Percentiles rank a stretch among this genome's conserved stretches.
These are phyloP conservation scores for Cerioporus squamosus DNA, from an alignment of 1,284 basidiomycete genomes.

Conservation along the genomic window DNA sequence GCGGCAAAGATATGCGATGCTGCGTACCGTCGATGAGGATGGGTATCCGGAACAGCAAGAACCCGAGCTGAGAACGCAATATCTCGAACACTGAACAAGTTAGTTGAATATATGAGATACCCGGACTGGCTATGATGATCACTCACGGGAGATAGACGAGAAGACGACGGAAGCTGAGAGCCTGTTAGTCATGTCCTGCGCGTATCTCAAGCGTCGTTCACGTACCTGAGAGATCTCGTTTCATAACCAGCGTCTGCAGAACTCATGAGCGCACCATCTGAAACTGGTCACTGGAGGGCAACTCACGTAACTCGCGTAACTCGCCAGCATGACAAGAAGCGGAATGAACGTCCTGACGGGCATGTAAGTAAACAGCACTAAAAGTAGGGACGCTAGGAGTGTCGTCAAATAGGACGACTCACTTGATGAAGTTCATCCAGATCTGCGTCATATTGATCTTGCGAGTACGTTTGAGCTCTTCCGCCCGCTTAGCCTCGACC, in stretches of 20 bases:
- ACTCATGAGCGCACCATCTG: not conserved
- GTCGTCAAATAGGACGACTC: not conserved
- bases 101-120: not conserved
- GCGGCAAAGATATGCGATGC: not conserved
- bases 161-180: conserved; percentile 40
- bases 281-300: too few species aligned
- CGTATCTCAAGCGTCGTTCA: conserved; percentile 18
- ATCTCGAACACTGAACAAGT: conserved; percentile 36
- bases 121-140: not conserved
- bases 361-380: not conserved
- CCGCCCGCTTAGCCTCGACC: not conserved
- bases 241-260: conserved; percentile 38
- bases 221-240: conserved; percentile 34
- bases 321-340: conserved; percentile 67
- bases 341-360: conserved; percentile 45
- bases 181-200: not conserved
- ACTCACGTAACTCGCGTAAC: conserved; percentile 59
- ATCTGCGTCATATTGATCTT: conserved; percentile 6
- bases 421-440: conserved; percentile 9
- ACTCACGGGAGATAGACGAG: conserved; percentile 40
- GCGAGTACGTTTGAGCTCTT: conserved; percentile 6
- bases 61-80: conserved; percentile 33
- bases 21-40: conserved; percentile 29
- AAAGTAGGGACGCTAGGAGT: not conserved
- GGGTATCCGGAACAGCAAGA: conserved; percentile 33